Evolutionary conservation across 306 rosid genomes (phyloP).

Genomic region (Cucumis melo): DNA sequence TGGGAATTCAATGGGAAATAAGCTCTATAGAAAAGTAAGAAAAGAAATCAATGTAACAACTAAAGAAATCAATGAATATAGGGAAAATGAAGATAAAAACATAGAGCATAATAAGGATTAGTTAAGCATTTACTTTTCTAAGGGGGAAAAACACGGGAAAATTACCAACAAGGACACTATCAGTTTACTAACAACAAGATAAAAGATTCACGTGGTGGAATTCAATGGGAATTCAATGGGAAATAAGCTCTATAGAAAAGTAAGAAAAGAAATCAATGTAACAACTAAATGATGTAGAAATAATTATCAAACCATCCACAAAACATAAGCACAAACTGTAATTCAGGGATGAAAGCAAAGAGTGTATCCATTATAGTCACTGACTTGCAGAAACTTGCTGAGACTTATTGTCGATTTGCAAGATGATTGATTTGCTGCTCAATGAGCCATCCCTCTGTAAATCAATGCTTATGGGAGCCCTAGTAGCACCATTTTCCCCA

Average conservation of each 20-base stretch:
- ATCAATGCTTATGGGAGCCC: conserved; percentile 88
- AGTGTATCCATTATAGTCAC: conserved; percentile 12
- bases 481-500: conserved; percentile 95
- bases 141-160: not conserved
- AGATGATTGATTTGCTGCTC: conserved; percentile 86
- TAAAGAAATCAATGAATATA: not conserved
- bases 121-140: not conserved
- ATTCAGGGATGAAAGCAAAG: not conserved
- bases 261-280: not conserved
- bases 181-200: not conserved
- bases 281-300: not conserved
- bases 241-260: not conserved
- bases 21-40: not conserved
- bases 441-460: conserved; percentile 68
- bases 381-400: conserved; percentile 95
- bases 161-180: not conserved
- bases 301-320: not conserved
- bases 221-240: not conserved
- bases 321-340: not conserved
- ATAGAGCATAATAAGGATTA: not conserved
- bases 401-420: conserved; percentile 93
- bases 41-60: not conserved
- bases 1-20: not conserved
- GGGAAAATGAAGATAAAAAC: not conserved
- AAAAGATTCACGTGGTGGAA: not conserved